These are phyloP conservation scores for Lasiodiplodia sp. DNA, from an alignment of 2,329 filamentous ascomycete genomes.

Conservation along the genomic window DNA sequence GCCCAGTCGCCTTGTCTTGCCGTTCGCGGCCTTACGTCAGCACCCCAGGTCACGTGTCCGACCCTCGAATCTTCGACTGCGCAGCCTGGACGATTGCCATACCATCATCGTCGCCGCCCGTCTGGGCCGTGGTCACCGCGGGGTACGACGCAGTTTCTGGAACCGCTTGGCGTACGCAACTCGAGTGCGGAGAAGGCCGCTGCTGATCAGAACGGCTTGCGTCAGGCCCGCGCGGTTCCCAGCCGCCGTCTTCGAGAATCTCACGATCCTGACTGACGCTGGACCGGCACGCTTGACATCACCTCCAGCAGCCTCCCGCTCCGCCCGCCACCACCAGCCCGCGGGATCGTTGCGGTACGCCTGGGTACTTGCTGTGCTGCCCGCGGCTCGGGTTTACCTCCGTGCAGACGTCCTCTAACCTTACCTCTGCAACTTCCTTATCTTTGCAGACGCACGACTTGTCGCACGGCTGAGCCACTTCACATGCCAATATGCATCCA, in stretches of 20 bases:
- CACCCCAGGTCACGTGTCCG: not conserved
- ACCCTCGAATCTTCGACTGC: constrained; percentile 17
- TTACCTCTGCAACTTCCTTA: not conserved
- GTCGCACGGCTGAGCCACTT: not conserved
- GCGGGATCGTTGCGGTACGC: not conserved
- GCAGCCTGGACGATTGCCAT: not conserved
- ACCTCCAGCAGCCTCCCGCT: not conserved
- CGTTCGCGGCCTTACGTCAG: not conserved
- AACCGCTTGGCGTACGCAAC: constrained; percentile 27
- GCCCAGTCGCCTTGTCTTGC: not conserved
- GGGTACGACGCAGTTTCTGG: constrained; percentile 4
- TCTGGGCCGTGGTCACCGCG: constrained; percentile 2
- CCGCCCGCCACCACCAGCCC: not conserved
- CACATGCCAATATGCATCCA: constrained; percentile 17
- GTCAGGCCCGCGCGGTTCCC: not conserved
- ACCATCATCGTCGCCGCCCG: constrained; percentile 8
- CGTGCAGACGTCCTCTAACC: not conserved
- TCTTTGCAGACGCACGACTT: constrained; percentile 1
- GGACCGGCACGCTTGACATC: constrained; percentile 6
- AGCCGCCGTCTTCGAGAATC: not conserved
- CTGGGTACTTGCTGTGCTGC: not conserved
- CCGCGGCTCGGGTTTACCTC: not conserved
- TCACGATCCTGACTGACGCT: not conserved
- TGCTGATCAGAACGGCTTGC: constrained; percentile 13
- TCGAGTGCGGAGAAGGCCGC: constrained; percentile 4